These are phyloP conservation scores for Pharnaceum exiguum DNA, from an alignment of 148 eudicot species.

Conservation along the genomic window DNA sequence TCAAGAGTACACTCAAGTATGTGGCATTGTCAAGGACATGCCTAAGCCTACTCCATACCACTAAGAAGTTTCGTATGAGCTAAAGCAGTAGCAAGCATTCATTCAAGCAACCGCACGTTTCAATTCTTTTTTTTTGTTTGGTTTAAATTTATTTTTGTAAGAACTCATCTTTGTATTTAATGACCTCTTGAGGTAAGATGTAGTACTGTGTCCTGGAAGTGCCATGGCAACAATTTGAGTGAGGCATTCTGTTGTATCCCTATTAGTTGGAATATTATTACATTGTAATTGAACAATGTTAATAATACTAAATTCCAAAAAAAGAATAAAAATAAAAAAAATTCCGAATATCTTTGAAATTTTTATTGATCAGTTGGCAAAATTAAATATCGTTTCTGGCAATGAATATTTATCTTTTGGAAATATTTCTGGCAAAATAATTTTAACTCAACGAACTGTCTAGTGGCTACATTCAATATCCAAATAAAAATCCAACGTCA, in stretches of 20 bases:
- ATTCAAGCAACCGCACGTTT: background rate
- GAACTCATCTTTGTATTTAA: background rate
- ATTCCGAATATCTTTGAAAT: no score
- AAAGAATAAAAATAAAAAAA: background rate
- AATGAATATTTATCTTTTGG: no score
- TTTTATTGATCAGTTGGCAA: no score
- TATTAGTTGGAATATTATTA: slow-evolving; percentile 15
- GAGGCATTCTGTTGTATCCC: slow-evolving; percentile 22
- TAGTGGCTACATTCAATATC: no score
- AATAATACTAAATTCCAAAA: slow-evolving; percentile 7
- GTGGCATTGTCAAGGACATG: slow-evolving; percentile 40
- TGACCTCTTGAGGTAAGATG: slow-evolving; percentile 4
- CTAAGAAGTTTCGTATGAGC: background rate
- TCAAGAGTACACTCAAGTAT: slow-evolving; percentile 20
- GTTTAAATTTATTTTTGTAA: background rate
- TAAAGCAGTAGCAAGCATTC: background rate
- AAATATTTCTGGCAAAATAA: no score
- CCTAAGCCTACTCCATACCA: slow-evolving; percentile 35
- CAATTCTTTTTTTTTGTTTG: background rate
- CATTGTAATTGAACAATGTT: slow-evolving; percentile 16
- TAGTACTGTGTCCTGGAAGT: background rate
- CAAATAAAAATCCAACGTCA: no score
- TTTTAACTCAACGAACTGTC: no score
- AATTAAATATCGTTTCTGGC: no score
- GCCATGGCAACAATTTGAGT: slow-evolving; percentile 8